These are phyloP conservation scores for Penicillium nordicum DNA, from an alignment of 2,329 filamentous ascomycete species.

Conservation along the genomic window DNA sequence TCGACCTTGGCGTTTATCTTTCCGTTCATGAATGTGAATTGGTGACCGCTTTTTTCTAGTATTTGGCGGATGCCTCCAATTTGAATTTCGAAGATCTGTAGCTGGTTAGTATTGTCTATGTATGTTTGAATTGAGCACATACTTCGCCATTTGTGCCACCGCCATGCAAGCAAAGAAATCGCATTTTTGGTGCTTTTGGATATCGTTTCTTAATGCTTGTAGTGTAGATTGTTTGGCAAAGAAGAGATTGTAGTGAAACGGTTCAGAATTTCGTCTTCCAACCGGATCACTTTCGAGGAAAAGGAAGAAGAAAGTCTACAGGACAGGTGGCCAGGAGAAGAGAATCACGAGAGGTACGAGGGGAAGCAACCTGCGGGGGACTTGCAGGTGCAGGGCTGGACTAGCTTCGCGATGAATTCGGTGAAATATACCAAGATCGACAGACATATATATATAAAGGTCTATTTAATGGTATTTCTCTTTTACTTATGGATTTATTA, in stretches of 20 bases:
- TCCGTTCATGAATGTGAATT: conserved; percentile 31
- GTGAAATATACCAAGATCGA: not conserved
- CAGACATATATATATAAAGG: not conserved
- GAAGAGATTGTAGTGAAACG: not conserved
- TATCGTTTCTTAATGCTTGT: not conserved
- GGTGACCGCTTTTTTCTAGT: conserved; percentile 28
- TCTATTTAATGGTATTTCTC: not conserved
- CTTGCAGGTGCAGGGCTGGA: not conserved
- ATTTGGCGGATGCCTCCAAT: conserved; percentile 29
- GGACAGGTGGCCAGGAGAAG: not conserved
- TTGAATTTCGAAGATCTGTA: conserved; percentile 36
- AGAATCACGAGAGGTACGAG: not conserved
- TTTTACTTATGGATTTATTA: not conserved
- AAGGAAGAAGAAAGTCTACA: not conserved
- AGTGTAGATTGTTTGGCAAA: not conserved
- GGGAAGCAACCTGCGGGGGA: not conserved
- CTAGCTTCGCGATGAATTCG: not conserved
- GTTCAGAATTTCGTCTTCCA: not conserved
- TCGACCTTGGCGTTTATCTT: conserved; percentile 23
- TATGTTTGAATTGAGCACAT: conserved; percentile 1
- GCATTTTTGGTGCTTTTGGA: conserved; percentile 21
- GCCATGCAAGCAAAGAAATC: conserved; percentile 34
- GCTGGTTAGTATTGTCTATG: not conserved
- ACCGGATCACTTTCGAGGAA: not conserved
- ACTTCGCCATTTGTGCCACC: conserved; percentile 33